A percentile compares a stretch with the other conserved stretches of the same genome.
Conservation (phyloP, 2,329 filamentous ascomycete genomes). For the Paecilomyces sp. region DNA sequence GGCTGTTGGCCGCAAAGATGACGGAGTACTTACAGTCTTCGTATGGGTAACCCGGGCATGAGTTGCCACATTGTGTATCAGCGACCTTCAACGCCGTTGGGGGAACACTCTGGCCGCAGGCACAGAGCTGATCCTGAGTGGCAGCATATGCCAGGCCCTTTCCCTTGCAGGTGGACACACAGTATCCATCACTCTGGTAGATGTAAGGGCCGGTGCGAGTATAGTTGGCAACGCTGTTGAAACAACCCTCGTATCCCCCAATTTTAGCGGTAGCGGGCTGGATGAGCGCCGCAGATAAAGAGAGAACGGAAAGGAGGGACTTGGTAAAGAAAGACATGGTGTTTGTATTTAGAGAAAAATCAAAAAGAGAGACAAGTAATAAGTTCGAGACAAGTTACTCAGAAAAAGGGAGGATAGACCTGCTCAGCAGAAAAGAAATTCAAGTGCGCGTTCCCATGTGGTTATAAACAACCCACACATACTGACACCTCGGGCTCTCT, state of each 20-base stretch:
- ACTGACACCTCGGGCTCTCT: not conserved
- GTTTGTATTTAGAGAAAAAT: not conserved
- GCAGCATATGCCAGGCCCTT: not conserved
- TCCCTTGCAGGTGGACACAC: not conserved
- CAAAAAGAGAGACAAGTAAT: not conserved
- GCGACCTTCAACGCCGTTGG: not conserved
- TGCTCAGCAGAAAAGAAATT: not conserved
- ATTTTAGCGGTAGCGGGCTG: not conserved
- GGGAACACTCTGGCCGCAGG: not conserved
- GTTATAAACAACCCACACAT: not conserved
- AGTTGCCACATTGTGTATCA: not conserved
- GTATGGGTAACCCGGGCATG: not conserved
- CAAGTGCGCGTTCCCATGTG: not conserved
- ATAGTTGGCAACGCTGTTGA: not conserved
- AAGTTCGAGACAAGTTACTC: not conserved
- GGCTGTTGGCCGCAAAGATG: no score
- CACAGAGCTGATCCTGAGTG: not conserved
- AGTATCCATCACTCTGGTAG: not conserved
- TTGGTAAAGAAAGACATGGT: not conserved
- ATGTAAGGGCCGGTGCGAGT: not conserved
- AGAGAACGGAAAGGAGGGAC: not conserved
- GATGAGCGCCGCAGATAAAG: not conserved
- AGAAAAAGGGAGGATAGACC: not conserved
- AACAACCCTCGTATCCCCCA: not conserved
- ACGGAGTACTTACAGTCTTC: not conserved